These are phyloP conservation scores for Quercus engelmannii DNA, from an alignment of 306 rosid genomes.

Conservation along the genomic window DNA sequence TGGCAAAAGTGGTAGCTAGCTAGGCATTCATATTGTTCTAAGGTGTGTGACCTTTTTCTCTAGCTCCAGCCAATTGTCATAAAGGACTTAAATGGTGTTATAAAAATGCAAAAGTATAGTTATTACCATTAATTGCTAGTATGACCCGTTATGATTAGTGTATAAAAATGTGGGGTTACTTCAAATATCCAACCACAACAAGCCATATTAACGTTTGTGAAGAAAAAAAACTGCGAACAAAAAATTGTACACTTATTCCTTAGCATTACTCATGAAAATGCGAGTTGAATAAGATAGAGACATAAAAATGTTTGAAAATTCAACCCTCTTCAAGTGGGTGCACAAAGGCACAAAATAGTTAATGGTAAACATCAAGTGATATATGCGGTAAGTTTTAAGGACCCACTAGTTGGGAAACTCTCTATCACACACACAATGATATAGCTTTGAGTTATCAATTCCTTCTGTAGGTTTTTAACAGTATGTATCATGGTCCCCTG, in stretches of 20 bases:
- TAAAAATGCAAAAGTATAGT: too few species aligned
- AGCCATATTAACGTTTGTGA: too few species aligned
- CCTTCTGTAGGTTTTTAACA: conserved; percentile 32
- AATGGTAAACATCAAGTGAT: conserved; percentile 48
- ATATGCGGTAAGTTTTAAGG: conserved; percentile 26
- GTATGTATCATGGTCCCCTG: conserved; percentile 25
- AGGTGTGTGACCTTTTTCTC: neutral
- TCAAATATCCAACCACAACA: too few species aligned
- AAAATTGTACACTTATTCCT: too few species aligned
- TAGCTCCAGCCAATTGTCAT: conserved; percentile 7
- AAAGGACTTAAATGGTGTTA: neutral
- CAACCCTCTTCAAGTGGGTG: neutral
- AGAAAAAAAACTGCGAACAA: too few species aligned
- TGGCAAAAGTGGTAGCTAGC: too few species aligned
- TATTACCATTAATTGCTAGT: too few species aligned
- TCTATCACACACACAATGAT: conserved; percentile 26
- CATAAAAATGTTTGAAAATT: neutral
- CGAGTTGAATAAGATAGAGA: neutral
- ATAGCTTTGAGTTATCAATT: conserved; percentile 43
- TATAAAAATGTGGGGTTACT: too few species aligned
- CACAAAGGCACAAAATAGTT: conserved; percentile 15
- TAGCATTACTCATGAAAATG: too few species aligned
- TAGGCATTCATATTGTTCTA: too few species aligned
- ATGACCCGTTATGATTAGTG: too few species aligned
- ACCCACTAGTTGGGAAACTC: conserved; percentile 41